Conservation (phyloP, 148 eudicot genomes). For the Vaccinium myrtillus region DNA sequence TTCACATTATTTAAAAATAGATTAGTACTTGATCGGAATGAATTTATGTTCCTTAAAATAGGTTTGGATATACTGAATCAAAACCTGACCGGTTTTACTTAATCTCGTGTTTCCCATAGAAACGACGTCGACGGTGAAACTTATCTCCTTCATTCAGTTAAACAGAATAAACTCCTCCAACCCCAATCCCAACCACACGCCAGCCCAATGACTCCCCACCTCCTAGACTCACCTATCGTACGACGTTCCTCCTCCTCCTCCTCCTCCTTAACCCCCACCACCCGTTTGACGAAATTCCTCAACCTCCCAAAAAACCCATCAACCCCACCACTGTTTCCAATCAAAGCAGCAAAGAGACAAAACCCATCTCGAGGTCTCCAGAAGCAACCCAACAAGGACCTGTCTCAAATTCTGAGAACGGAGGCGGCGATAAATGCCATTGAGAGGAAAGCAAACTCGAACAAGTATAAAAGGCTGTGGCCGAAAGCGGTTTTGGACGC, state of each 20-base stretch:
- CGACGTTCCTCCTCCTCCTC: conserved; percentile 22
- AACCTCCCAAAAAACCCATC: conserved; percentile 14
- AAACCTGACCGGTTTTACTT: too few relatives aligned
- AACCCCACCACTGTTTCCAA: conserved; percentile 14
- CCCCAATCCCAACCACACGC: not conserved
- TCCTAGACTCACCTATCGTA: conserved; percentile 10
- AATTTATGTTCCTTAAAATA: too few relatives aligned
- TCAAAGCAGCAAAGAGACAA: conserved; percentile 35
- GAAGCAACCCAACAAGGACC: conserved; percentile 46
- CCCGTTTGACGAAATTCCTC: conserved; percentile 45
- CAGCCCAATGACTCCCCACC: conserved; percentile 19
- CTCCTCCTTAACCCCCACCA: conserved; percentile 28
- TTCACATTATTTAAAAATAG: too few relatives aligned
- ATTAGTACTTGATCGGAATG: too few relatives aligned
- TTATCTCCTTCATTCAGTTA: not conserved
- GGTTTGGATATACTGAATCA: too few relatives aligned
- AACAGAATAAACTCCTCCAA: not conserved
- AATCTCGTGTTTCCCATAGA: too few relatives aligned
- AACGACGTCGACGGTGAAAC: too few relatives aligned
- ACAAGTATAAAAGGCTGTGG: conserved; percentile 58
- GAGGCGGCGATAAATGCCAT: conserved; percentile 69
- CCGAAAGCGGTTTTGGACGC: conserved; percentile 86
- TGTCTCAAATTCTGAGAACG: conserved; percentile 66
- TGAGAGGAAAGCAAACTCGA: conserved; percentile 58
- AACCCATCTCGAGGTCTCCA: conserved; percentile 30